Base-by-base conservation (phyloP, 2,329 filamentous ascomycete species). In the Apiospora marii region DNA sequence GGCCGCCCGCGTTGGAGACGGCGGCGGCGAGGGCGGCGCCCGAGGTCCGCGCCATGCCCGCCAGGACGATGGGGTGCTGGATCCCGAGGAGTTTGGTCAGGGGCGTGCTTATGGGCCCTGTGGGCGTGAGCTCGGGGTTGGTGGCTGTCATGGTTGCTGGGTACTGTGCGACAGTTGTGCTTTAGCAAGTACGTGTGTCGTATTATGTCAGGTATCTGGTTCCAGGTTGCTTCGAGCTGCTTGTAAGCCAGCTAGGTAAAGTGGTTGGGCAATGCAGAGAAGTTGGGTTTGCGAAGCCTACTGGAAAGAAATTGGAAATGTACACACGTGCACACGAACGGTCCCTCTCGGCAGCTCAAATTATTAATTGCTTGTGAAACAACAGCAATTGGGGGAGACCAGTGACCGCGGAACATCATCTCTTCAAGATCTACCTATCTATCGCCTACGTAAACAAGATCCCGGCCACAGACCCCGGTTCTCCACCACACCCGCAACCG, bases 41-140 rank as follows among this genome's bases (percentile, higher is more conserved):
- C 0, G 93, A 95, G 13, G 93, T 94, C 74, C 93, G 91, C 2
- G 96, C 95, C 96, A 98, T 98, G 78, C 96, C 96, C 46, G 96
- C 96, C 27, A 98, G 93, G 76, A 98, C 86, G 82, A 98, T 92
- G 53, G 96, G 96, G 84, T 98, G 95, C 76, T 92, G 87, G 83
- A 98, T 98, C 34, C 91, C 90, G 70, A 98, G 89, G 70, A 98
- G 91, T 71, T 87, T 87, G 75, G 92, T 95, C 49, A 97, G 88
- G 1, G 94, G 93, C 14, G 94, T 97, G 73, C 89, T 90, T 78
- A 96, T 92, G 73, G 91, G 87, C 22, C 72, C 68, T 22, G 70
- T 73, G 27, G 72, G 70, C 46, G 70, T 68, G 22, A 68, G 70
- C 12, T 70, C 51, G 13, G 70, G 68, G 68, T 72, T 72, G 12